Percentiles rank a stretch among this genome's conserved stretches.
phyloP scores from a whole-genome alignment of 805 yeast genomes.

The Sugiyamaella lignohabitans region DNA sequence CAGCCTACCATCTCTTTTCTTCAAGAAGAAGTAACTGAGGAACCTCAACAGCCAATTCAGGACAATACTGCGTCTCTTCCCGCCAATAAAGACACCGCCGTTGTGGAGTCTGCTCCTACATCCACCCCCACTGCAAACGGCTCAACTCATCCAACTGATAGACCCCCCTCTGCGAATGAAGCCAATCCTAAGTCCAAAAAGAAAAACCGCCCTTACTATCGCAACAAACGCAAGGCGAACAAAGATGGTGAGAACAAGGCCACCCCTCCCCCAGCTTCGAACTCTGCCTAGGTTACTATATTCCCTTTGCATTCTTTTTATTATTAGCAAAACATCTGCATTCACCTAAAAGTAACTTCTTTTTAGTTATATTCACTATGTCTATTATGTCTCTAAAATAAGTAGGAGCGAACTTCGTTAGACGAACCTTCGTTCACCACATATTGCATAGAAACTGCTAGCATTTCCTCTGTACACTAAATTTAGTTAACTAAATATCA shows the following conservation, averaged over 20 bases:
- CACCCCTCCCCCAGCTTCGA: neutral
- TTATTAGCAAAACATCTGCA: neutral
- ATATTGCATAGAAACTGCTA: too few relatives aligned
- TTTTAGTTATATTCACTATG: too few relatives aligned
- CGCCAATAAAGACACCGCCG: neutral
- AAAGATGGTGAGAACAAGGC: neutral
- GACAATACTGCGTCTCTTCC: neutral
- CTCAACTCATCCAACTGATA: neutral
- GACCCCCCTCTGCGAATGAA: neutral
- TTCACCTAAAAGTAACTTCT: too few relatives aligned
- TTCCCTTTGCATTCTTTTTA: neutral
- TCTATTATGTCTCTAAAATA: too few relatives aligned
- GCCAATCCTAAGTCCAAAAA: neutral
- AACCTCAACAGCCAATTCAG: slow-evolving; percentile 1
- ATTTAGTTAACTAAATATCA: neutral
- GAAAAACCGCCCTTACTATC: neutral
- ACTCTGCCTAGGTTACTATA: neutral
- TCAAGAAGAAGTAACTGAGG: slow-evolving; percentile 19
- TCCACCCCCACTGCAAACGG: neutral
- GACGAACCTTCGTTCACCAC: too few relatives aligned
- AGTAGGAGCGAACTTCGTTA: too few relatives aligned
- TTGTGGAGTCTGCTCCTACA: neutral
- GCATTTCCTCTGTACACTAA: neutral
- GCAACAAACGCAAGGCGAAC: neutral
- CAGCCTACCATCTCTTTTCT: slow-evolving; percentile 16